Conservation (phyloP, 148 eudicot genomes). For the Beta vulgaris region DNA sequence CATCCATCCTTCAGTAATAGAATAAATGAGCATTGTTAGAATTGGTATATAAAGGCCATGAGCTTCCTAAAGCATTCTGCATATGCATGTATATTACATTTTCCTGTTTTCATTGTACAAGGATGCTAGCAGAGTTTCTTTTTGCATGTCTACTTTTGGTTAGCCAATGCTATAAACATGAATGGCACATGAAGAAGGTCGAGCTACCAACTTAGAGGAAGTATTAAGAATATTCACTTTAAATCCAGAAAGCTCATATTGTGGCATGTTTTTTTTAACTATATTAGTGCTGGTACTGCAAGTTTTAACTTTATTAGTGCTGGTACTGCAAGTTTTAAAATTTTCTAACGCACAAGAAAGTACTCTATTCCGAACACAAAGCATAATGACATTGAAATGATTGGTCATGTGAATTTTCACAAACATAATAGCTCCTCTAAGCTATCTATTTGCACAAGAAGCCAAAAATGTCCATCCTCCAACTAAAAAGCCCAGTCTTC, state of each 20-base stretch:
- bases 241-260: too few species aligned
- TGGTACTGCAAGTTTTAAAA: too few species aligned
- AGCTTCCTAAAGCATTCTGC: background rate
- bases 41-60: background rate
- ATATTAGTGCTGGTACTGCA: too few species aligned
- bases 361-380: constrained; percentile 1
- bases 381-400: background rate
- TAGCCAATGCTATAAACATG: background rate
- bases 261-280: too few species aligned
- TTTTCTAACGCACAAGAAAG: background rate
- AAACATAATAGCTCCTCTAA: background rate
- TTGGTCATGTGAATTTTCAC: background rate
- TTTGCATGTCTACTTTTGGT: background rate
- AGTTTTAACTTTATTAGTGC: too few species aligned
- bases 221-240: background rate
- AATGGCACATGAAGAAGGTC: background rate
- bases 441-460: background rate
- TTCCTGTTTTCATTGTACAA: constrained; percentile 4
- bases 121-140: constrained; percentile 3
- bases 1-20: constrained; percentile 71
- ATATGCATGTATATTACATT: constrained; percentile 15
- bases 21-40: background rate
- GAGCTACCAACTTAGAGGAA: background rate
- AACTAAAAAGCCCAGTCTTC: constrained; percentile 9
- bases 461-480: background rate